Conservation (phyloP, 495 filamentous ascomycete species). For the Lophiostoma macrostomum region DNA sequence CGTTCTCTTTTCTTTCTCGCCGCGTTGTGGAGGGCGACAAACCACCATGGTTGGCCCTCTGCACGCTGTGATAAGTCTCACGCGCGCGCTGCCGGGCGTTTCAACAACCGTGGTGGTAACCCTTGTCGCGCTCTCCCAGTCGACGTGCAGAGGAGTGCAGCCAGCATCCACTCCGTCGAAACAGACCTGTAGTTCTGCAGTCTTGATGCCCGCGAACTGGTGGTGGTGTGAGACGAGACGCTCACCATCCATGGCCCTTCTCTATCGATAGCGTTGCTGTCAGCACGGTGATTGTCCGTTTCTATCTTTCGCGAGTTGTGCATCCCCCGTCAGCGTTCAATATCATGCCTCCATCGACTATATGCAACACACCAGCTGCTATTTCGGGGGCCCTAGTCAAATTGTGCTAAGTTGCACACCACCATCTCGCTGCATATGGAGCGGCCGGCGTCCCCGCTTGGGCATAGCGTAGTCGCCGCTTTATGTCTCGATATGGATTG, state of each 20-base stretch:
- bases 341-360: slow-evolving; percentile 8
- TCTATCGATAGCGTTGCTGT: slow-evolving; percentile 22
- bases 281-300: slow-evolving; percentile 16
- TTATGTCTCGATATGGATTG: slow-evolving; percentile 19
- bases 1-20: slow-evolving; percentile 6
- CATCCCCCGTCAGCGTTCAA: slow-evolving; percentile 24
- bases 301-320: slow-evolving; percentile 14
- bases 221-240: too few species aligned
- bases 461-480: slow-evolving; percentile 21
- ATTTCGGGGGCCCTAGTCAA: slow-evolving; percentile 27
- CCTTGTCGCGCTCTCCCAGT: too few species aligned
- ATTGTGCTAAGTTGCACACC: slow-evolving; percentile 29
- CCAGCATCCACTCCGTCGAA: background rate
- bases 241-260: background rate
- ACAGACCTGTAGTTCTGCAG: slow-evolving; percentile 9
- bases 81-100: background rate
- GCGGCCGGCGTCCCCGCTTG: slow-evolving; percentile 12
- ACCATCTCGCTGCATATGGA: slow-evolving; percentile 17
- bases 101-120: too few species aligned
- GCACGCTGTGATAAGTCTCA: background rate
- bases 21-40: slow-evolving; percentile 3
- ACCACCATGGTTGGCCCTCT: slow-evolving; percentile 14
- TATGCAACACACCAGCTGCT: slow-evolving; percentile 24
- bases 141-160: slow-evolving; percentile 4
- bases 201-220: slow-evolving; percentile 4